phyloP scores from a whole-genome alignment of 768 basidiomycete species.

The Cyclocybe aegerita region DNA sequence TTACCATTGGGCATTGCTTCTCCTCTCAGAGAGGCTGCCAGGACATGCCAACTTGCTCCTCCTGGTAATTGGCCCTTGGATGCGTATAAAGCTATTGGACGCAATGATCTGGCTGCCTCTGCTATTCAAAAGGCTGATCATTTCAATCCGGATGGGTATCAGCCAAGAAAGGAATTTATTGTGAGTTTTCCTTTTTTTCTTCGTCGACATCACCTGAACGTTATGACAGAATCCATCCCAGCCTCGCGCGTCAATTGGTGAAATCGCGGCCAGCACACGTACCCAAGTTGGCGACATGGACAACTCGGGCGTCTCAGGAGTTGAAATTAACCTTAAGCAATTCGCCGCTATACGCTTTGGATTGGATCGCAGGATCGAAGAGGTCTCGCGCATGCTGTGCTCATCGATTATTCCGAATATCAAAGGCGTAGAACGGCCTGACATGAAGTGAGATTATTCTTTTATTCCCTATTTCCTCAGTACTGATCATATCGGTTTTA shows the following conservation, averaged over 20 bases:
- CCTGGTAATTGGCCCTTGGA: slow-evolving; percentile 70
- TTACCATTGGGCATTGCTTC: slow-evolving; percentile 71
- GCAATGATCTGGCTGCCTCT: slow-evolving; percentile 73
- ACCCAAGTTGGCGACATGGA: slow-evolving; percentile 53
- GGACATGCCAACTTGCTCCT: slow-evolving; percentile 80
- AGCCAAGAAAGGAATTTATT: slow-evolving; percentile 54
- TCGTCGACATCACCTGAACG: not conserved
- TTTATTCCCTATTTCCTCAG: not conserved
- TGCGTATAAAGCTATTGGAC: slow-evolving; percentile 67
- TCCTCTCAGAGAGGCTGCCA: slow-evolving; percentile 82
- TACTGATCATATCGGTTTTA: not conserved
- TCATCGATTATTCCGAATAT: slow-evolving; percentile 72
- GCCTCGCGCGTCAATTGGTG: slow-evolving; percentile 49
- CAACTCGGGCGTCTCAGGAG: slow-evolving; percentile 51
- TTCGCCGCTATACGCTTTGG: slow-evolving; percentile 87
- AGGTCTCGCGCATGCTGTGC: slow-evolving; percentile 88
- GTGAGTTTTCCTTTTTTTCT: slow-evolving; percentile 32
- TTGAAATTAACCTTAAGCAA: slow-evolving; percentile 70
- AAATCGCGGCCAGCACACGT: slow-evolving; percentile 51
- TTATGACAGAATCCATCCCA: slow-evolving; percentile 47
- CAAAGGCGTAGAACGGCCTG: slow-evolving; percentile 62
- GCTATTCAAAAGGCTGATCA: slow-evolving; percentile 47
- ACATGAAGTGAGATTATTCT: slow-evolving; percentile 45
- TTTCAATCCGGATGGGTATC: slow-evolving; percentile 53
- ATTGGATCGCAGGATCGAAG: slow-evolving; percentile 85